phyloP scores from a whole-genome alignment of 2,329 filamentous ascomycete genomes.

The Paecilomyces niveus region DNA sequence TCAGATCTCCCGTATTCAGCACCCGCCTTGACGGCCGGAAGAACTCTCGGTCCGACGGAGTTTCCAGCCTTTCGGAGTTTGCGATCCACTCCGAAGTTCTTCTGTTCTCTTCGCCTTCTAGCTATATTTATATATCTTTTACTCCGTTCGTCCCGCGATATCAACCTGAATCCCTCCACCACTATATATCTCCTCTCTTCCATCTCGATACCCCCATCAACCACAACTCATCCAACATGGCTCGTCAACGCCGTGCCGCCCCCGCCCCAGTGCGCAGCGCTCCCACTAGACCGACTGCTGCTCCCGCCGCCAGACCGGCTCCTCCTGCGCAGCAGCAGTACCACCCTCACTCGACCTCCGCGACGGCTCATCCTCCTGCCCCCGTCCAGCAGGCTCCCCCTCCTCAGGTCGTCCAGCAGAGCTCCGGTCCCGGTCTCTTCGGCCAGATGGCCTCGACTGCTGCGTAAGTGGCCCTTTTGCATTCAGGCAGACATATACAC shows the following conservation, averaged over 20 bases:
- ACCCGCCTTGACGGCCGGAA: background rate
- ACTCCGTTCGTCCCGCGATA: background rate
- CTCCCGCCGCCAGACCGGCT: slow-evolving; percentile 52
- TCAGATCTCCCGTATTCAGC: background rate
- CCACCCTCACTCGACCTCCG: slow-evolving; percentile 60
- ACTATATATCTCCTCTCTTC: slow-evolving; percentile 16
- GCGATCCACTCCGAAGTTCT: background rate
- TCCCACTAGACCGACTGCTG: slow-evolving; percentile 58
- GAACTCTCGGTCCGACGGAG: background rate
- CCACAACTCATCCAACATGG: slow-evolving; percentile 47
- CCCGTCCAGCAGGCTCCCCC: slow-evolving; percentile 46
- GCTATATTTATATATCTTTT: background rate
- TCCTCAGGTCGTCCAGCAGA: slow-evolving; percentile 36
- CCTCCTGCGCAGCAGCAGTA: slow-evolving; percentile 51
- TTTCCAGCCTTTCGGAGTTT: background rate
- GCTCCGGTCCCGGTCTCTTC: slow-evolving; percentile 74
- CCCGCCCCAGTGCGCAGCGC: slow-evolving; percentile 48
- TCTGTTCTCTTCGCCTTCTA: background rate
- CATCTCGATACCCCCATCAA: slow-evolving; percentile 7
- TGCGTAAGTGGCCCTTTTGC: slow-evolving; percentile 60
- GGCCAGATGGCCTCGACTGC: slow-evolving; percentile 97
- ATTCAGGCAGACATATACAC: background rate
- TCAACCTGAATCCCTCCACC: slow-evolving; percentile 21
- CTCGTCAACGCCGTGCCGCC: slow-evolving; percentile 68
- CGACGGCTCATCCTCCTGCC: slow-evolving; percentile 40